phyloP scores from a whole-genome alignment of 805 yeast species.

The Metschnikowia peoriensis region DNA sequence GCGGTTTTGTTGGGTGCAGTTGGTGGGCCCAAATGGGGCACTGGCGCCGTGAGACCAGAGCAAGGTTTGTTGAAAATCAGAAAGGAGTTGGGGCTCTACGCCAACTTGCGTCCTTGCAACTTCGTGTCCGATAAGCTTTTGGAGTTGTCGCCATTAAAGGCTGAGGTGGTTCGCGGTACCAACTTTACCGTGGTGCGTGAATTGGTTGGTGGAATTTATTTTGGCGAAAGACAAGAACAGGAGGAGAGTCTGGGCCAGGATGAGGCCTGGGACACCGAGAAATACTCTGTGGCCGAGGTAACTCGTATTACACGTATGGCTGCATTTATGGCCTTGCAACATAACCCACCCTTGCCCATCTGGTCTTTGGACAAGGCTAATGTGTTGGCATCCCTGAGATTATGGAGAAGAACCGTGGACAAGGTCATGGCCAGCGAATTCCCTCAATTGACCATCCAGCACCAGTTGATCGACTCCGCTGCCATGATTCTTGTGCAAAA shows the following conservation, averaged over 20 bases:
- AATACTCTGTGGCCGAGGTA: conserved; percentile 88
- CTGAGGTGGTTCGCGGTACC: conserved; percentile 84
- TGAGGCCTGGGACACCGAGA: conserved; percentile 90
- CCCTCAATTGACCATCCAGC: conserved; percentile 83
- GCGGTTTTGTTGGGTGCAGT: conserved; percentile 98
- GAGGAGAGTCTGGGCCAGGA: conserved; percentile 62
- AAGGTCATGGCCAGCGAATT: conserved; percentile 82
- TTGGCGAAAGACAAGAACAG: conserved; percentile 94
- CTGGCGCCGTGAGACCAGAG: conserved; percentile 94
- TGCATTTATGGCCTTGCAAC: conserved; percentile 91
- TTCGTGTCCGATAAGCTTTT: conserved; percentile 83
- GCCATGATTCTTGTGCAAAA: conserved; percentile 95
- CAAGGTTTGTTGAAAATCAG: conserved; percentile 93
- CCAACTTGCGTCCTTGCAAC: conserved; percentile 95
- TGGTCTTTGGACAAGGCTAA: conserved; percentile 98
- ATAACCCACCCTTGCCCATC: conserved; percentile 88
- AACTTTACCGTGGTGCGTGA: conserved; percentile 93
- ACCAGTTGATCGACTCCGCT: conserved; percentile 97
- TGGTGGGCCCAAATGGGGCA: conserved; percentile 99
- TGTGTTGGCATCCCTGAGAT: conserved; percentile 91
- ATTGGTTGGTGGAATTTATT: conserved; percentile 96
- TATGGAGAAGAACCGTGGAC: conserved; percentile 94
- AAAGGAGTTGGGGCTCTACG: conserved; percentile 90
- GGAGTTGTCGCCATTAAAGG: conserved; percentile 83
- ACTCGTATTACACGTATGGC: conserved; percentile 98